These are phyloP conservation scores for Pythium sukuiense DNA, from an alignment of 352 stramenopile species.

Conservation along the genomic window DNA sequence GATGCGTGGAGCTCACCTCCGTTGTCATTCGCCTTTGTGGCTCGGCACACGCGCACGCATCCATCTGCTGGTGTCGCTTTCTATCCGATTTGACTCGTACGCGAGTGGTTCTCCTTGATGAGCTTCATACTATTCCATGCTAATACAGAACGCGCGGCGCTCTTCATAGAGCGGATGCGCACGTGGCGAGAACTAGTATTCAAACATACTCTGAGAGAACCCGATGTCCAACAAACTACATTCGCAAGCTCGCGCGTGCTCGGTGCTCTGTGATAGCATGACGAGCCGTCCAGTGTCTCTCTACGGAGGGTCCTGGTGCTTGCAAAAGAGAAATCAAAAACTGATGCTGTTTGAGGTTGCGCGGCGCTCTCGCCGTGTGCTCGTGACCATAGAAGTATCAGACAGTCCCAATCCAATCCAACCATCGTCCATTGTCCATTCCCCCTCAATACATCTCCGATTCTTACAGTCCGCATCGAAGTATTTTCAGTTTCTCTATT, in stretches of 20 bases:
- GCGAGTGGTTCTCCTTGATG: conserved; percentile 28
- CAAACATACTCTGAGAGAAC: conserved; percentile 70
- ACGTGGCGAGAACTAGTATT: conserved; percentile 76
- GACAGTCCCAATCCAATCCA: conserved; percentile 29
- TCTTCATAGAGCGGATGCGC: conserved; percentile 13
- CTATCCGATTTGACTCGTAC: not conserved
- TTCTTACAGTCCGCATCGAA: not conserved
- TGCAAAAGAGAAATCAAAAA: conserved; percentile 33
- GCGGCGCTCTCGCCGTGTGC: conserved; percentile 49
- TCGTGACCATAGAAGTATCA: conserved; percentile 76
- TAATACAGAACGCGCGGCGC: conserved; percentile 65
- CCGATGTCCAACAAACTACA: too few species aligned
- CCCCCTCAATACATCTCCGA: too few species aligned
- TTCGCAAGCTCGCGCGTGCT: conserved; percentile 72
- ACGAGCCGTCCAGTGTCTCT: conserved; percentile 37
- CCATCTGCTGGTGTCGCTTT: not conserved
- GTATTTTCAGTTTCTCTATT: conserved; percentile 7
- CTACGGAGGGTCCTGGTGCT: conserved; percentile 51
- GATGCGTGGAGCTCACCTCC: not conserved
- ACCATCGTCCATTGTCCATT: not conserved
- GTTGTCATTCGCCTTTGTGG: not conserved
- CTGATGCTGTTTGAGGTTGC: conserved; percentile 81
- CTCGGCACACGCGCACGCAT: not conserved
- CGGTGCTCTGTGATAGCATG: conserved; percentile 34
- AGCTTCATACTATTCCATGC: conserved; percentile 65